Percentiles rank a stretch among this genome's conserved stretches.
These are phyloP conservation scores for Grammothele lineata DNA, from an alignment of 768 basidiomycete genomes.

Conservation along the genomic window DNA sequence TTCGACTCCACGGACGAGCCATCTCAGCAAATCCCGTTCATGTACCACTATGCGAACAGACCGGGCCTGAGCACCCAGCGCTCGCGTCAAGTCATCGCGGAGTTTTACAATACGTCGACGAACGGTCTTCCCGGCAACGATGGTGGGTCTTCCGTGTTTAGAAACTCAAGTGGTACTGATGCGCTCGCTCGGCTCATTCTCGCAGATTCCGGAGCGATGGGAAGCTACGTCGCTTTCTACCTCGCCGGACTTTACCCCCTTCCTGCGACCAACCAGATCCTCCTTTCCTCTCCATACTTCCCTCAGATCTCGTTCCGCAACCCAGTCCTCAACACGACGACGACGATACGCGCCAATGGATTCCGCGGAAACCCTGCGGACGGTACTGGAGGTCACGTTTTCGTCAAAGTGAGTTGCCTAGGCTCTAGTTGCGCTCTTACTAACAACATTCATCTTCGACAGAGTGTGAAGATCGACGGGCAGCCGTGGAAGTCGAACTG, in stretches of 20 bases:
- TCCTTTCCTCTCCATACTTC: constrained; percentile 60
- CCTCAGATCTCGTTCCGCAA: constrained; percentile 55
- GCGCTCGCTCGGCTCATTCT: not conserved
- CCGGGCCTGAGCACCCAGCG: constrained; percentile 57
- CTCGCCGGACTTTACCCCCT: constrained; percentile 59
- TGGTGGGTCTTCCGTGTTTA: constrained; percentile 32
- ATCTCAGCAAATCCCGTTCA: constrained; percentile 64
- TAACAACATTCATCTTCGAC: not conserved
- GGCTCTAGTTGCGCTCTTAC: too few species aligned
- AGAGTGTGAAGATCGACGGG: constrained; percentile 58
- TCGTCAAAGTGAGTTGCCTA: constrained; percentile 47
- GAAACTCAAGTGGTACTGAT: too few species aligned
- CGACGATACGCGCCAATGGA: constrained; percentile 46
- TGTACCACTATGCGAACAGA: constrained; percentile 64
- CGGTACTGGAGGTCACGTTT: constrained; percentile 52
- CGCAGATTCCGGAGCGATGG: constrained; percentile 51
- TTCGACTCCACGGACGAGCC: constrained; percentile 50
- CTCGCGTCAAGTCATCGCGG: constrained; percentile 48
- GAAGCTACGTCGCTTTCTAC: constrained; percentile 54
- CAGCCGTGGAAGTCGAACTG: constrained; percentile 58
- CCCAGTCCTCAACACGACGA: constrained; percentile 51
- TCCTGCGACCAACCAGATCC: constrained; percentile 50
- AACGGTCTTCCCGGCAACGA: constrained; percentile 66
- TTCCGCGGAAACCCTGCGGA: constrained; percentile 48
- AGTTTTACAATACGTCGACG: constrained; percentile 52